These are phyloP conservation scores for Rhodotorula taiwanensis DNA, from an alignment of 768 basidiomycete species.

Conservation along the genomic window DNA sequence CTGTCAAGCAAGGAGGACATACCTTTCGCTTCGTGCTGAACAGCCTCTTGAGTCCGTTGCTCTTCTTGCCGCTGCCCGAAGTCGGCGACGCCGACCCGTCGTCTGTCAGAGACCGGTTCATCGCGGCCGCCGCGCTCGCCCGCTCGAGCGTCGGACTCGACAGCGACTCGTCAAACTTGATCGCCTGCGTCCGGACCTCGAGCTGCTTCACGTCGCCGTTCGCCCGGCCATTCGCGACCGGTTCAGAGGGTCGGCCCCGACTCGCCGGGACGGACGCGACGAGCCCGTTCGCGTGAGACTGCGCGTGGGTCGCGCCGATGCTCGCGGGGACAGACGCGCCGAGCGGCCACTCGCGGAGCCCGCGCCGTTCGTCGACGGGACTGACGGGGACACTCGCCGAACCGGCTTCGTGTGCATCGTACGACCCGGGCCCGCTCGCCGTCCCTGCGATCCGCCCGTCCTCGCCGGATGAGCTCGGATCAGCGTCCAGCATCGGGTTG, in stretches of 20 bases:
- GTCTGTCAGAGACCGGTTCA: slow-evolving; percentile 63
- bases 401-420: slow-evolving; percentile 7
- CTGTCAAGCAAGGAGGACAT: too few species aligned
- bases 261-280: too few species aligned
- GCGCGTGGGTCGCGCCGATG: not conserved
- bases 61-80: slow-evolving; percentile 11
- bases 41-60: slow-evolving; percentile 21
- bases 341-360: slow-evolving; percentile 4
- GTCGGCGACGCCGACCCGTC: slow-evolving; percentile 54
- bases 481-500: slow-evolving; percentile 16
- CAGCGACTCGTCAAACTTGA: slow-evolving; percentile 51
- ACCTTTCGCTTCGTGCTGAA: slow-evolving; percentile 32
- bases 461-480: too few species aligned
- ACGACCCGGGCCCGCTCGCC: too few species aligned
- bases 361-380: slow-evolving; percentile 14
- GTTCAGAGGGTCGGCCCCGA: not conserved
- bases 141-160: slow-evolving; percentile 50
- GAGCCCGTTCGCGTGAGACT: not conserved
- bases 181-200: slow-evolving; percentile 8
- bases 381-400: slow-evolving; percentile 13
- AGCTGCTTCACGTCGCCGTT: not conserved
- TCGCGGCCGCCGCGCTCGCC: slow-evolving; percentile 65
- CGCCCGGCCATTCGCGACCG: too few species aligned
- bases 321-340: not conserved
- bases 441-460: too few species aligned